Evolutionary conservation across 441 rosid species (phyloP), one percentile per base, ranked within the genome.

Genomic region (Codiaeum variegatum): DNA sequence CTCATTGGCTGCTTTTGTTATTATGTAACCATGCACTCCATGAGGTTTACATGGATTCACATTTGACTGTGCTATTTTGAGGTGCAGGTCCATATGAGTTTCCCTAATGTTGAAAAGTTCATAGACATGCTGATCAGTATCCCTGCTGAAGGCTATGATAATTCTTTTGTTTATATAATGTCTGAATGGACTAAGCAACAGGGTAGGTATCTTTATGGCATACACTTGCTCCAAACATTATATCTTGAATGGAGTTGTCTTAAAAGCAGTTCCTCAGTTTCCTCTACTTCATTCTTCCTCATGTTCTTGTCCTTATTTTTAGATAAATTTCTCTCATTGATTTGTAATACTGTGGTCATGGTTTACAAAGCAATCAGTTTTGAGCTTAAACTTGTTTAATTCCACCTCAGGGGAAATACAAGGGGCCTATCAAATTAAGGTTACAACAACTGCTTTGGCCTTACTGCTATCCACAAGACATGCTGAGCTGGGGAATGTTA

Each of bases 121-220:
- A 86, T 92, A 65, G 86, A 92, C 80, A 81, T 89, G 86, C 90
- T 94, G 71, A 77, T 85, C 75, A 78, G 78, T 70, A 78, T 91
- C 71, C 93, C 97, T 15, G 87, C 88, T 59, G 81, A 75, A 77
- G 91, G 90, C 78, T 82, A 82, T 72, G 83, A 74, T 74, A 94
- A 88, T 83, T 86, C 97, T 31, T 87, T 94, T 70, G 79, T 75
- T 32, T 94, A 89, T 82, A 82, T 94, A 42, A 89, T 92, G 94
- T 89, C 92, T 70, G 97, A 94, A 82, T 94, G 98, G 98, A 88
- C 90, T 49, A 88, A 84, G 82, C 88, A 85, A 77, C 98, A 92
- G 86, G 97, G 98, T 86, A 79, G 87, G 86, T 72, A 44, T 76
- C 55, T 73, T 59, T 66, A 73, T 60, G 67, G 71, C 3, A 19